Base-by-base conservation (phyloP, 371 early-diverging fungal genomes). In the Amoeboaphelidium occidentale region DNA sequence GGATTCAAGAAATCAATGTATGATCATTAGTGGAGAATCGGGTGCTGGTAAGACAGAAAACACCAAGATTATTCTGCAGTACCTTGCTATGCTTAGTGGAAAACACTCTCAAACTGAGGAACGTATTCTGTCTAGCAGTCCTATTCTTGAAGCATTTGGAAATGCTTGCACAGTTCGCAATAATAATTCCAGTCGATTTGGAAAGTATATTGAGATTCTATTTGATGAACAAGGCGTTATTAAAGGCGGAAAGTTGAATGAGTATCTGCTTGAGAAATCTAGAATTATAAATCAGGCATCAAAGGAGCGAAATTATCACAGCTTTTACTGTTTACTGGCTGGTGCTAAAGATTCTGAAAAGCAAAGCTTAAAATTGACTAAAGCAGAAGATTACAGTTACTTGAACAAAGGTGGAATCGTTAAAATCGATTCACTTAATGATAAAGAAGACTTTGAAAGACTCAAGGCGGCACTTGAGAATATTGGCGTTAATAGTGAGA, bases 11-110 rank as follows among this genome's bases (percentile, higher is more conserved):
- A 58, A 63, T 48, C 68, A 70, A 46, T 63, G 64, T 27, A 60
- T 67, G 25, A 45, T 70, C n/a, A 70, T 70, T 46, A 53, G 55
- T 45, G 70, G 70, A 42, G 70, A 70, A 54, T 58, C 58, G 32
- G 70, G 70, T 26, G 64, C 70, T 50, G 70, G 70, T 23, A 70
- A 70, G 46, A 70, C 70, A 42, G 67, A 61, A 51, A 60, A 61
- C 49, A 62, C 66, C 4, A 64, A 70, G 49, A 52, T 59, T 42
- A 59, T 66, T 21, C 55, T 70, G n/a, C 51, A 58, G 22, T 70
- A 57, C 58, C 48, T 69, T n/a, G 54, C 63, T 1, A 53, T 44
- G 3, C 52, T 59, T 14, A 53, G 52, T 25, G 20, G 17, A 26
- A 54, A 54, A 23, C 17, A 21, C 1, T 17, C 14, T 39, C 25